Conservation (phyloP, 106 monocot genomes). For the Iris macrosiphon region DNA sequence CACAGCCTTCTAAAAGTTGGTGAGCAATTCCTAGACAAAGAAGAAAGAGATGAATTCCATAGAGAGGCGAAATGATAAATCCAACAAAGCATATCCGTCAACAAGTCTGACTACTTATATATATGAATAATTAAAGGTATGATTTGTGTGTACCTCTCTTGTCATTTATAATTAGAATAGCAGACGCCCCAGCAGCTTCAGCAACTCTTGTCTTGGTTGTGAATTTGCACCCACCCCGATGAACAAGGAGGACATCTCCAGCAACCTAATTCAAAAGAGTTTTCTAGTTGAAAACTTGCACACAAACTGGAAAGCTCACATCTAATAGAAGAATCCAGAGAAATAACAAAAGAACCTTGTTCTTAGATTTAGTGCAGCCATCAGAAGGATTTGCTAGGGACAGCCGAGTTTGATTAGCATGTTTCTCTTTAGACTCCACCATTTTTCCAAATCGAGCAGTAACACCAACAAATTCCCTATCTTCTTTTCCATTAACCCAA, state of each 20-base stretch:
- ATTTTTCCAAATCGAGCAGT: conserved; percentile 81
- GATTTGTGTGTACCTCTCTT: conserved; percentile 77
- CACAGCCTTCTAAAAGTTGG: too few species aligned
- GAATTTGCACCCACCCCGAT: conserved; percentile 75
- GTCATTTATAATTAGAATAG: conserved; percentile 69
- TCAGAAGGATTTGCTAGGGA: conserved; percentile 59
- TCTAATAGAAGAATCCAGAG: neutral
- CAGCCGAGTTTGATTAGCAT: conserved; percentile 54
- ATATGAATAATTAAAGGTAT: too few species aligned
- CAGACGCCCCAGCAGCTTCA: conserved; percentile 85
- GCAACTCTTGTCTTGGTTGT: conserved; percentile 84
- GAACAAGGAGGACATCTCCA: conserved; percentile 73
- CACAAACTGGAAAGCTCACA: neutral
- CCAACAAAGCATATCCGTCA: too few species aligned
- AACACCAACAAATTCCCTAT: conserved; percentile 81
- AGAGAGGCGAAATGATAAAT: too few species aligned
- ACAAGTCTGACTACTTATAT: too few species aligned
- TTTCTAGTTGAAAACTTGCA: neutral
- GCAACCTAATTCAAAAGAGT: conserved; percentile 27
- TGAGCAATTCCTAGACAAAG: too few species aligned
- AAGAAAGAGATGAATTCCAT: too few species aligned
- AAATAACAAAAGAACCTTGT: conserved; percentile 72
- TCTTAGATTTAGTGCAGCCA: conserved; percentile 43
- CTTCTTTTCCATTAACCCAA: conserved; percentile 58
- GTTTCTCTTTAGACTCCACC: conserved; percentile 76